Evolutionary conservation across 2,329 filamentous ascomycete species (phyloP), one percentile per base, ranked within the genome.

Genomic region (Didymella exigua): DNA sequence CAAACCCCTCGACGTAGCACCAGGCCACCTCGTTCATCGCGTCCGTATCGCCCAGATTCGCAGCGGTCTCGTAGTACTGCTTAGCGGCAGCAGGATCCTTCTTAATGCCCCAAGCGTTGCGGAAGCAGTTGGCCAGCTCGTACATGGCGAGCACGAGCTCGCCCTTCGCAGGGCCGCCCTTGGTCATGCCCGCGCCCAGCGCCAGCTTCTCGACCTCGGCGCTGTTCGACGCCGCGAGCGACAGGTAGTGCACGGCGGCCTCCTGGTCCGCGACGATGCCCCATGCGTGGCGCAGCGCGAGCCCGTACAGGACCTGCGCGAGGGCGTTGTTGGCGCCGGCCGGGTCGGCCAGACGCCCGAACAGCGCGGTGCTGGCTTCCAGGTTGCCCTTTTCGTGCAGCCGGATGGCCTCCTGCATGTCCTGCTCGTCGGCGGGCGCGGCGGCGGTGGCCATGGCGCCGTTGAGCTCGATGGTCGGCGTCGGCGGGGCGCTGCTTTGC

Each of bases 1-100:
- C 95, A 76, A 96, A 96, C n/a, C 95, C 95, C 73, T 97, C 89
- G 24, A 96, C 77, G 81, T 95, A 98, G 79, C 95, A 99, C 91
- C 92, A 96, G 30, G 88, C 95, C 49, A 89, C 89, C 76, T 98
- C 93, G 72, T 97, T 96, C 93, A 98, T 96, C 54, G 93, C 95
- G 79, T 99, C 95, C 38, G 90, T 91, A 76, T 99, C 95, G 58
- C 95, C 95, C 63, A 99, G 79, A 74, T 99, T 98, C 57, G 95
- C 95, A 24, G 95, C 95, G 9, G 93, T 97, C 78, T 98, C 93
- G 76, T 98, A 99, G 76, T 98, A 99, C 83, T 96, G 82, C 66
- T 82, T 81, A 44, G 95, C 95, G 41, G 95, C 95, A 47, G 91
- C 82, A 30, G 92, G 84, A 74, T 99, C 95, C 71, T 90, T 90